Conservation (phyloP, 805 yeast genomes). For the Candida alai region DNA sequence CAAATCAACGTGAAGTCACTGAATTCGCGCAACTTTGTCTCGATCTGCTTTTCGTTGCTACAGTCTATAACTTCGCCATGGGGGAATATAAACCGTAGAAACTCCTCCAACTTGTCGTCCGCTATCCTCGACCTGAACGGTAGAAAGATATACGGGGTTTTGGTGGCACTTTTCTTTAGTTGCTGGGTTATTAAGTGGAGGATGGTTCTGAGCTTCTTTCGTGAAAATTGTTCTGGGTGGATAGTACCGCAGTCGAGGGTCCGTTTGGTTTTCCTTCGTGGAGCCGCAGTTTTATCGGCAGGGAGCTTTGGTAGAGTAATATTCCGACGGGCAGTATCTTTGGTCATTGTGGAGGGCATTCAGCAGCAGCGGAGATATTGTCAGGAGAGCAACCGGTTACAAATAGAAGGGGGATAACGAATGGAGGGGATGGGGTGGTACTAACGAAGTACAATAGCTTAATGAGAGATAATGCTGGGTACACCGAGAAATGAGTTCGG, state of each 20-base stretch:
- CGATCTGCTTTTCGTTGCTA: slow-evolving; percentile 34
- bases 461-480: too few species aligned
- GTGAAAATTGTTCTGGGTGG: slow-evolving; percentile 41
- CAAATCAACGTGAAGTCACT: slow-evolving; percentile 72
- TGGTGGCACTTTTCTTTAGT: slow-evolving; percentile 64
- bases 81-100: slow-evolving; percentile 58
- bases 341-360: too few species aligned
- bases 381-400: too few species aligned
- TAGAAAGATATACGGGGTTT: slow-evolving; percentile 68
- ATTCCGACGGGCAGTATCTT: too few species aligned
- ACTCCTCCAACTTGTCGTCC: slow-evolving; percentile 54
- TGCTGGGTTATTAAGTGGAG: slow-evolving; percentile 71
- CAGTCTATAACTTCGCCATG: slow-evolving; percentile 43
- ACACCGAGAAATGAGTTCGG: too few species aligned
- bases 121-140: slow-evolving; percentile 73
- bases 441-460: too few species aligned
- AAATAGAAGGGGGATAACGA: too few species aligned
- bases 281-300: too few species aligned
- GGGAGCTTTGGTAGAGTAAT: too few species aligned
- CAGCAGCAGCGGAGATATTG: too few species aligned
- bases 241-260: slow-evolving; percentile 12
- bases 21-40: slow-evolving; percentile 39
- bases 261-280: too few species aligned
- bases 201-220: slow-evolving; percentile 63
- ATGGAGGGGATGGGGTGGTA: too few species aligned